Percentiles rank a stretch among this genome's conserved stretches.
phyloP scores from a whole-genome alignment of 78 protist genomes.

The Capsaspora owczarzaki region DNA sequence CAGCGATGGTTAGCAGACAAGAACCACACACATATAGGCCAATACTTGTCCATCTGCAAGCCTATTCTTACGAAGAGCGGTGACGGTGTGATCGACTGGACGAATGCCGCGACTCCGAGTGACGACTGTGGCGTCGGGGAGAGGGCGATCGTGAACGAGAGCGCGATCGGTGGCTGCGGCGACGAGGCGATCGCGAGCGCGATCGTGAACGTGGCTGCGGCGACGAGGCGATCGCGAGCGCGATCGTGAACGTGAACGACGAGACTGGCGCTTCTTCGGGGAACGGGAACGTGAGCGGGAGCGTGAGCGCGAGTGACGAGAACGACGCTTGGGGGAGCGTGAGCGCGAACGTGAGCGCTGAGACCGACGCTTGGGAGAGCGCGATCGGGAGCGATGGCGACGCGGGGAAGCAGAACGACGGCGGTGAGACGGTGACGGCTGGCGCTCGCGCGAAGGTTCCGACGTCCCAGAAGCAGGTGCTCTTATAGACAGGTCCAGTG shows the following conservation, averaged over 20 bases:
- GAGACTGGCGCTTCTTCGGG: not conserved
- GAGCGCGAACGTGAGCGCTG: not conserved
- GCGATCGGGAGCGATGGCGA: not conserved
- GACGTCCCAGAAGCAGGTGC: too few species aligned
- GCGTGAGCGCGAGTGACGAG: not conserved
- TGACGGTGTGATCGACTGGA: not conserved
- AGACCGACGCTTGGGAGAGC: not conserved
- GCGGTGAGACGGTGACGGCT: too few species aligned
- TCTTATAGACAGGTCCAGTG: too few species aligned
- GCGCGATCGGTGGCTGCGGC: too few species aligned
- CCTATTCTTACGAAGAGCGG: too few species aligned
- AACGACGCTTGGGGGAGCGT: too few species aligned
- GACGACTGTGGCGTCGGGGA: not conserved
- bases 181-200: not conserved
- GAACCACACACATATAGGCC: too few species aligned
- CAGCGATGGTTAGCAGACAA: too few species aligned
- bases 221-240: not conserved
- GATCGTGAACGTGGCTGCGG: not conserved
- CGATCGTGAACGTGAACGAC: not conserved
- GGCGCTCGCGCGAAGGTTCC: too few species aligned
- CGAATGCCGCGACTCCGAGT: not conserved
- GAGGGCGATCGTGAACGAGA: not conserved
- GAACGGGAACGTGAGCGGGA: not conserved
- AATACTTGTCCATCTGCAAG: too few species aligned
- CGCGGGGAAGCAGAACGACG: not conserved